phyloP scores from a whole-genome alignment of 1,284 basidiomycete species.

The Athelia sp. region DNA sequence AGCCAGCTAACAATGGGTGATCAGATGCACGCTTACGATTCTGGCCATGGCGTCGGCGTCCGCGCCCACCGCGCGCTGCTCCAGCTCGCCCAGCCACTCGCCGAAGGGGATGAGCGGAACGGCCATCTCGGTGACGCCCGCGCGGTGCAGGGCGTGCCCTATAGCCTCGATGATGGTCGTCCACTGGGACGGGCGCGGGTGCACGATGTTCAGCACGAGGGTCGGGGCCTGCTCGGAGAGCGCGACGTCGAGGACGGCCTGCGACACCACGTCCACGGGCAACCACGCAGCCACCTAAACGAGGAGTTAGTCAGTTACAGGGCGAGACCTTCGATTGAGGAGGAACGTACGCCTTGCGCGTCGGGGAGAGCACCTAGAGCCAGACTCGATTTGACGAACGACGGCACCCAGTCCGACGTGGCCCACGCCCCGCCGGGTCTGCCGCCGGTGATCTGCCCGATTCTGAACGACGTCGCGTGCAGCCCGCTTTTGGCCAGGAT shows the following conservation, averaged over 20 bases:
- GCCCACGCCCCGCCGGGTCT: constrained; percentile 17
- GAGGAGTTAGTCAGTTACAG: not conserved
- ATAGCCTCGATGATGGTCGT: constrained; percentile 19
- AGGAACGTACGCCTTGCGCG: constrained; percentile 8
- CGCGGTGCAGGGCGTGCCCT: constrained; percentile 14
- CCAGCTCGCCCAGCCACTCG: constrained; percentile 25
- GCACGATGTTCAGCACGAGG: constrained; percentile 27
- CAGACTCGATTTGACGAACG: constrained; percentile 21
- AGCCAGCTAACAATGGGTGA: too few species aligned
- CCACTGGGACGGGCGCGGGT: constrained; percentile 30
- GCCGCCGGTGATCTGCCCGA: constrained; percentile 20
- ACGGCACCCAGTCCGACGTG: constrained; percentile 20
- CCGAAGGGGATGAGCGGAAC: constrained; percentile 23
- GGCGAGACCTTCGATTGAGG: not conserved
- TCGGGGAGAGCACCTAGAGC: constrained; percentile 9
- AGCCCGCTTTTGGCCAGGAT: constrained; percentile 22
- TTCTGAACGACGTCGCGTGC: constrained; percentile 18
- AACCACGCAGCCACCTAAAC: not conserved
- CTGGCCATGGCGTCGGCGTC: constrained; percentile 12
- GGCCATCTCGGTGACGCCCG: constrained; percentile 6
- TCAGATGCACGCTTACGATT: constrained; percentile 13
- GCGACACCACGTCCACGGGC: constrained; percentile 16
- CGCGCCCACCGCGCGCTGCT: constrained; percentile 13
- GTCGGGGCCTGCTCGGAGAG: constrained; percentile 12
- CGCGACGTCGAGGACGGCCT: constrained; percentile 24